Evolutionary conservation across 73 alveolate genomes (phyloP).

Genomic region (Paramecium sexaurelia): DNA sequence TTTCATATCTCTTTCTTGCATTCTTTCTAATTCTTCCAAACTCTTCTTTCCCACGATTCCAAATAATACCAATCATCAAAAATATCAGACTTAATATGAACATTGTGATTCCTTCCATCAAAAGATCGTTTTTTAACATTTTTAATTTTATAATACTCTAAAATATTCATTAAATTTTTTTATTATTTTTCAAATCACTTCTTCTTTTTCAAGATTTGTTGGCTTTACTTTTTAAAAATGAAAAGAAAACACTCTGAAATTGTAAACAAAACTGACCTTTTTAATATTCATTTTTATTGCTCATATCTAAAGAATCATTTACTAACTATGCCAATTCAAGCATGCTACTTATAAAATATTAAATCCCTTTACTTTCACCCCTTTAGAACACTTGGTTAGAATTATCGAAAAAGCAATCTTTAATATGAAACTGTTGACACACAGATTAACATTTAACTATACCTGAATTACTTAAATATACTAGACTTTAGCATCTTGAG

Average conservation of each 20-base stretch:
- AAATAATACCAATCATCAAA: background rate
- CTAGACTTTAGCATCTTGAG: background rate
- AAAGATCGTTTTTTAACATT: constrained; percentile 26
- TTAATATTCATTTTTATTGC: background rate
- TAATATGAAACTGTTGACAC: background rate
- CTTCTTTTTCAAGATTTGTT: background rate
- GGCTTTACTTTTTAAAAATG: background rate
- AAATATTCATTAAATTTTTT: no score
- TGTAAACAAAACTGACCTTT: background rate
- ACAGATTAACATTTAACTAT: background rate
- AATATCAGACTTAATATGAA: background rate
- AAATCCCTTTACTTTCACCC: background rate
- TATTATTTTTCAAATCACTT: background rate
- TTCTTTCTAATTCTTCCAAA: background rate
- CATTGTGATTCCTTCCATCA: background rate
- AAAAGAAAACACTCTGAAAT: background rate
- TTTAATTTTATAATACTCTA: constrained; percentile 2
- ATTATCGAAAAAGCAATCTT: background rate
- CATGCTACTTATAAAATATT: background rate
- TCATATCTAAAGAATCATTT: background rate
- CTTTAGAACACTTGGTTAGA: background rate
- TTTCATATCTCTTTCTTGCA: background rate
- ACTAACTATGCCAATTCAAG: background rate
- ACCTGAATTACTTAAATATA: background rate
- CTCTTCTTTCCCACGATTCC: background rate